Evolutionary conservation across 768 basidiomycete genomes (phyloP), one percentile per base, ranked within the genome.

Genomic region (Coprinellus aureogranulatus): DNA sequence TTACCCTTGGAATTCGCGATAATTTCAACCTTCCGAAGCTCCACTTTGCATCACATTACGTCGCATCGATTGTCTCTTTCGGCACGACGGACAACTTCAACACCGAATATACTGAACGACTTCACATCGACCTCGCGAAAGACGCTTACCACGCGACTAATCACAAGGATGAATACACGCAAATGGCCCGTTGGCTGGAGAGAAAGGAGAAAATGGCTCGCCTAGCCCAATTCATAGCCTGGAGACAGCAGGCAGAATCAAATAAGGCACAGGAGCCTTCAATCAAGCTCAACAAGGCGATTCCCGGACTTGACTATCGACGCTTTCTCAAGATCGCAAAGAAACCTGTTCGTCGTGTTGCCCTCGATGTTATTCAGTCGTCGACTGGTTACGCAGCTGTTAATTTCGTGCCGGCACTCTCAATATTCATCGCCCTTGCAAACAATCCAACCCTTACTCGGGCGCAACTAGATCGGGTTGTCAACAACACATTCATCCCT

Each of bases 41-140:
- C 2, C 74, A 76, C 54, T 65, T 59, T 8, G 27, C 69, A 5
- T 22, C 48, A 0, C 72, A 76, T 42, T 75, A 75, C 54, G 31
- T 47, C 0, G n/a, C 55, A 0, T 46, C 50, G 0, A 74, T 77
- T 20, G 53, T 64, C 39, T 41, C 59, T 8, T 64, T 64, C 53
- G 72, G 70, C 0, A 67, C 72, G 2, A 52, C 64, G 0, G 70
- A 75, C 52, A 71, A 70, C 53, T 72, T 65, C 61, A 72, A 72
- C 56, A 75, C 70, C 0, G 73, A 77, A 53, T 61, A 62, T 14
- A 70, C 68, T 0, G 74, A 77, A 59, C 64, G 68, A 1, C 64
- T 77, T 0, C 77, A 81, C 54, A 79, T 79, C 46, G 70, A 78
- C 49, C 62, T 70, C 11, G 69, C 74, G 8, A 79, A 79, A 57